Base-by-base conservation (phyloP, 75 land plant genomes). In the Cupressus sempervirens region DNA sequence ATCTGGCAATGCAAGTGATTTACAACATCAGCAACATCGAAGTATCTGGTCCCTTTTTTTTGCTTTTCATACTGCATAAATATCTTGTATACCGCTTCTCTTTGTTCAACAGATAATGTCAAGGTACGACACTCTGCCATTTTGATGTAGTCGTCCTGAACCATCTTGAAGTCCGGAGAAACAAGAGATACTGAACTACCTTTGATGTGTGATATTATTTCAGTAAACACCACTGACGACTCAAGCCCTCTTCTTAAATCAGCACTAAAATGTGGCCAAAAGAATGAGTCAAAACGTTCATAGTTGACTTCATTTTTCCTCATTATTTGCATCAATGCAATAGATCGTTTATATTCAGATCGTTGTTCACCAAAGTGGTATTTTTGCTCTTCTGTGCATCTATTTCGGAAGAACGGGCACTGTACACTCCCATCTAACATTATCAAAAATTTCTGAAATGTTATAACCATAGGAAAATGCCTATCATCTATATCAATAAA, bases 1-100 rank as follows among this genome's bases (percentile, higher is more conserved):
- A 95, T 87, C 74, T 91, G 92, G 0, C 14, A 36, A 86, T 92
- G 93, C 79, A 95, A 86, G 81, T 93, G 88, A 56, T 52, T 88
- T 1, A 95, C 95, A 7, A 91, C 40, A 87, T 95, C 96, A 50
- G 92, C 87, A 56, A 93, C 52, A 84, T 95, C 96, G 87, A 88
- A 95, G 34, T 90, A 89, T 35, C 91, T 85, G 70, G 62, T 87
- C 54, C 73, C 54, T 68, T 41, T 50, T 83, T 93, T 93, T 80
- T 88, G 80, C 72, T 88, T 91, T 65, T 95, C 95, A 87, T 95
- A 95, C 41, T 90, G 89, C 40, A 88, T 75, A 76, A 91, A 95
- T 50, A 95, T 87, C 8, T 88, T 88, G 83, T 93, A 95, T 4
- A 95, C 89, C 1, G 3, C 87, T 62, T 90, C 91, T 86, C 95